Percentiles rank a stretch among this genome's conserved stretches.
phyloP scores from a whole-genome alignment of 352 stramenopile genomes.

The Globisporangium iwayamae region DNA sequence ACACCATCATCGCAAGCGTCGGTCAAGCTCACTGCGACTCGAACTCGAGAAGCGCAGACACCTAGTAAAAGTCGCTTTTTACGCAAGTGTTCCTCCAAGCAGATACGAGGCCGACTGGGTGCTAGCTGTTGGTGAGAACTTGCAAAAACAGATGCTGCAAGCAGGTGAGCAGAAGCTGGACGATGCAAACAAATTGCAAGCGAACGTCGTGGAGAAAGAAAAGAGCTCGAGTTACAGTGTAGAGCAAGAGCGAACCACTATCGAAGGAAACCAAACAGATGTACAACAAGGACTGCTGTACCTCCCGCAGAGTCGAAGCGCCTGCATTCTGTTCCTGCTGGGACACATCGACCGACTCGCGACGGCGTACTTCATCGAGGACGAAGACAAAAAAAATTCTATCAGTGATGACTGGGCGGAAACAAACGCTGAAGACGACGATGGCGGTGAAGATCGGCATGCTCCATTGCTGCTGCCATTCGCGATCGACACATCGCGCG shows the following conservation, averaged over 20 bases:
- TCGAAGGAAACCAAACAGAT: not conserved
- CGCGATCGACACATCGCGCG: slow-evolving; percentile 32
- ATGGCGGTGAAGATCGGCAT: not conserved
- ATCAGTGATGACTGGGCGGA: not conserved
- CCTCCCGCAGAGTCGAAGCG: slow-evolving; percentile 10
- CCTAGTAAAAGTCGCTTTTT: not conserved
- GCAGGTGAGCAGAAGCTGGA: not conserved
- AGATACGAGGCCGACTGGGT: slow-evolving; percentile 10
- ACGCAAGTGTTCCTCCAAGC: not conserved
- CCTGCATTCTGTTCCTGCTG: slow-evolving; percentile 35
- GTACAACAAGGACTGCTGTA: not conserved
- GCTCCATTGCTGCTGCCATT: slow-evolving; percentile 29
- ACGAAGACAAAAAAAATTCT: not conserved
- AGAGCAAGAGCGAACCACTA: not conserved
- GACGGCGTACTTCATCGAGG: slow-evolving; percentile 22
- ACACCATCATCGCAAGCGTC: slow-evolving; percentile 5
- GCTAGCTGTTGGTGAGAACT: slow-evolving; percentile 7
- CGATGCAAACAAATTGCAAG: not conserved
- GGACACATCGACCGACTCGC: slow-evolving; percentile 44
- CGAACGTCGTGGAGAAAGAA: not conserved
- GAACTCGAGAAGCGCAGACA: slow-evolving; percentile 10
- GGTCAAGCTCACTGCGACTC: not conserved
- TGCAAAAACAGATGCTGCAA: slow-evolving; percentile 3
- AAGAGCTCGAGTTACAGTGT: not conserved
- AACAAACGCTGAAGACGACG: not conserved